A percentile compares a stretch with the other conserved stretches of the same genome.
These are phyloP conservation scores for Hymenoscyphus albidus DNA, from an alignment of 2,329 filamentous ascomycete species.

Conservation along the genomic window DNA sequence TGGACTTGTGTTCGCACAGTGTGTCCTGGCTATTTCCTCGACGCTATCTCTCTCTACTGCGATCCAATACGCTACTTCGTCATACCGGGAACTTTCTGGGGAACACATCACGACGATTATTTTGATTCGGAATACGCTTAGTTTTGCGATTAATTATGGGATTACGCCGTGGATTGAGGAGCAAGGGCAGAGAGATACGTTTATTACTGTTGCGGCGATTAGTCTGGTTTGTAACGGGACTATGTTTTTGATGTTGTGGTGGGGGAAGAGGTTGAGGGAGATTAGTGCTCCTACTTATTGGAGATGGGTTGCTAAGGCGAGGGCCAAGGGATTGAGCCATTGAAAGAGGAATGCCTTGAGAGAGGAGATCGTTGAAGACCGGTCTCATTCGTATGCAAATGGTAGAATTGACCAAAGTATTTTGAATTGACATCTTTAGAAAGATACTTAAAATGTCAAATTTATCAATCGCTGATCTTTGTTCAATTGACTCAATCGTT, in stretches of 20 bases:
- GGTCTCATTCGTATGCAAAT: too few species aligned
- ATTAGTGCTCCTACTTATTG: conserved; percentile 22
- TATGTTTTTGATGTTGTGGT: conserved; percentile 25
- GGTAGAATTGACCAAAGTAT: too few species aligned
- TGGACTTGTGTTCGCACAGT: conserved; percentile 46
- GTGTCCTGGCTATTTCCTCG: conserved; percentile 35
- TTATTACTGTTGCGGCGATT: conserved; percentile 39
- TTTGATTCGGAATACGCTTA: conserved; percentile 44
- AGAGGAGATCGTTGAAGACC: neutral
- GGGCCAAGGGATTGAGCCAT: conserved; percentile 23
- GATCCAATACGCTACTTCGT: conserved; percentile 45
- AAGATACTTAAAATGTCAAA: too few species aligned
- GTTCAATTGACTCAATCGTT: too few species aligned
- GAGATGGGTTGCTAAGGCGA: conserved; percentile 21
- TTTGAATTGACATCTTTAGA: too few species aligned
- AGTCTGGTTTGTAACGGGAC: conserved; percentile 21
- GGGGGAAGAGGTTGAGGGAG: conserved; percentile 22
- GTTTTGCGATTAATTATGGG: conserved; percentile 48
- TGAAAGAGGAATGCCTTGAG: neutral
- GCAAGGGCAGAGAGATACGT: conserved; percentile 41
- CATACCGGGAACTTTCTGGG: conserved; percentile 44
- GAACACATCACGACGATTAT: conserved; percentile 48
- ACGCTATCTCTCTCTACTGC: conserved; percentile 42
- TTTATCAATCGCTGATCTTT: too few species aligned
- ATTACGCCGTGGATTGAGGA: conserved; percentile 43